Conservation (phyloP, 768 basidiomycete species). For the Phanerodontia chrysosporium region DNA sequence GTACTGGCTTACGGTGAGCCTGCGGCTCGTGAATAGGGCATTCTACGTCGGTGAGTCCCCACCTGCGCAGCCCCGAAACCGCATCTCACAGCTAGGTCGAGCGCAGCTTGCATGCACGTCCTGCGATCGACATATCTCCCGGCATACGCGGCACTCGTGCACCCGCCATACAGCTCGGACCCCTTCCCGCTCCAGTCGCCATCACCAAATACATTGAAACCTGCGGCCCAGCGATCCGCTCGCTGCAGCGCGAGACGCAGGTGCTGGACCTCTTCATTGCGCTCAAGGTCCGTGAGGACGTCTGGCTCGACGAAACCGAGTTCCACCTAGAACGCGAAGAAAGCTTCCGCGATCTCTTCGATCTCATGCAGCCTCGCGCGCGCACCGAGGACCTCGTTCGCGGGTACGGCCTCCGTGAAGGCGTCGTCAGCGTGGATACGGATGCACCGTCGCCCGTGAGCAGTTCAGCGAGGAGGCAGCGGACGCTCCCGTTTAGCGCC, state of each 20-base stretch:
- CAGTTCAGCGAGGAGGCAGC: not conserved
- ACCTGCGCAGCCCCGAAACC: not conserved
- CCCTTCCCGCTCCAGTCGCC: conserved; percentile 57
- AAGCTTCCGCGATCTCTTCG: conserved; percentile 75
- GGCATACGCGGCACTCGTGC: conserved; percentile 57
- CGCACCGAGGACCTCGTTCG: conserved; percentile 73
- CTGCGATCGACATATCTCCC: conserved; percentile 73
- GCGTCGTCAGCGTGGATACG: conserved; percentile 22
- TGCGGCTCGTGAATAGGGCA: conserved; percentile 61
- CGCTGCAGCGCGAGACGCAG: conserved; percentile 66
- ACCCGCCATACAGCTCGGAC: conserved; percentile 69
- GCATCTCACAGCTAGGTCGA: not conserved
- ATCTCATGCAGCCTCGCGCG: conserved; percentile 72
- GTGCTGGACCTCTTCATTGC: conserved; percentile 78
- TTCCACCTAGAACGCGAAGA: conserved; percentile 75
- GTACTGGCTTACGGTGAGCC: conserved; percentile 61
- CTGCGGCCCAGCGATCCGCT: conserved; percentile 30
- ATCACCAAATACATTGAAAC: not conserved
- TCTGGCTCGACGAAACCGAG: conserved; percentile 68
- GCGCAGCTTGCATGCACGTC: conserved; percentile 72
- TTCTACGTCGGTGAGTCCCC: conserved; percentile 62
- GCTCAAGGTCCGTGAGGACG: conserved; percentile 75
- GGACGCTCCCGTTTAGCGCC: conserved; percentile 29
- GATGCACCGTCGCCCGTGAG: not conserved
- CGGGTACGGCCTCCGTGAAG: conserved; percentile 36